Evolutionary conservation across 345 rosid species (phyloP), one percentile per base, ranked within the genome.

Genomic region (Viola odorata): DNA sequence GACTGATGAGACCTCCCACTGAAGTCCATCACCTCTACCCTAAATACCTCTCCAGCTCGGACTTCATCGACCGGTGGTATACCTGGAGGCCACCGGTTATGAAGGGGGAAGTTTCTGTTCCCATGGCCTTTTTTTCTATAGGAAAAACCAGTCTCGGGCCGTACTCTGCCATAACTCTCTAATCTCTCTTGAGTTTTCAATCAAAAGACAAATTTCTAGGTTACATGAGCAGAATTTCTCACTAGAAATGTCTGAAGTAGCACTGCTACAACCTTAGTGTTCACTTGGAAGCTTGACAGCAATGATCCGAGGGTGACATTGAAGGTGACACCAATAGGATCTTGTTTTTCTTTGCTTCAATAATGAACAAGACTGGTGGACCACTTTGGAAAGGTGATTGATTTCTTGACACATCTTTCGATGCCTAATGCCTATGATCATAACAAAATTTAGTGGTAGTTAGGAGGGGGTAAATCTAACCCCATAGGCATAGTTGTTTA

Each of bases 61-160:
- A 84, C 85, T 57, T 80, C 77, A 0, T 78, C 77, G 4, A 84
- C 80, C 0, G 84, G 63, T 1, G 91, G 84, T 51, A 79, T 84
- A 58, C 82, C 77, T 4, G 88, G 98, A 75, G 86, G 98, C 96
- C 96, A 83, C 54, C 80, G 78, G 47, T 91, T 86, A 68, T 88
- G 98, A 12, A 88, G n/a, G 84, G 10, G 91, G 82, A 36, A 67
- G 68, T 45, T 51, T 44, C 58, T 86, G 98, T 66, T 84, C 71
- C 82, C 86, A 77, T 75, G 95, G 95, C 66, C 81, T 81, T 83
- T 76, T 84, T 74, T 76, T 88, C 95, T 61, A 86, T 65, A 45
- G 85, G 78, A 58, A 86, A 70, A 10, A 81, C 86, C 45, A 69
- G 41, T 77, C 80, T 82, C 58, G 87, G 77, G 52, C 81, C 79